Conservation (phyloP, 306 rosid genomes). For the Acacia melanoxylon region DNA sequence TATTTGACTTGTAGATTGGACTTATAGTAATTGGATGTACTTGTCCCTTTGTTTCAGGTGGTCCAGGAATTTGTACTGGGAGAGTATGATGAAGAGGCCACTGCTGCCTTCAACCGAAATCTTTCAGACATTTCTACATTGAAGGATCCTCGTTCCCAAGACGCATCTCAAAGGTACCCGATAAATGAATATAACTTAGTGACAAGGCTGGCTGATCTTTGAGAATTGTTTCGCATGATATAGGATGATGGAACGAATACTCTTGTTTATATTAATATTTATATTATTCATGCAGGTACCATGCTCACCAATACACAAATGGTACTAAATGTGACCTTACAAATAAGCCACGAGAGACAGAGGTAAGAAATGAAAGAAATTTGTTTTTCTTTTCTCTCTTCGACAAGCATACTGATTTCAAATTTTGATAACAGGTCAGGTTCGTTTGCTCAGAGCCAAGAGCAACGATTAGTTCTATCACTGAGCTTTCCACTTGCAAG, state of each 20-base stretch:
- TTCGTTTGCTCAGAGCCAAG: slow-evolving; percentile 90
- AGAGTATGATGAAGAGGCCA: slow-evolving; percentile 78
- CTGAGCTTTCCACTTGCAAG: slow-evolving; percentile 96
- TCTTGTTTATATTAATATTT: slow-evolving; percentile 16
- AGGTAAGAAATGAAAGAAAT: slow-evolving; percentile 51
- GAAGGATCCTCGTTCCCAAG: slow-evolving; percentile 93
- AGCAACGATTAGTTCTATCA: slow-evolving; percentile 82
- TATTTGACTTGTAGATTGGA: slow-evolving; percentile 23
- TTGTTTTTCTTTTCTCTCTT: slow-evolving; percentile 2
- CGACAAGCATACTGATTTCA: slow-evolving; percentile 23
- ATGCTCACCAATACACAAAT: slow-evolving; percentile 87
- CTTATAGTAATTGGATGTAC: slow-evolving; percentile 3
- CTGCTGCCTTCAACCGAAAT: slow-evolving; percentile 73
- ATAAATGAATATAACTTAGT: slow-evolving; percentile 9
- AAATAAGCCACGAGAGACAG: slow-evolving; percentile 84
- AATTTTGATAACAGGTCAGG: slow-evolving; percentile 63
- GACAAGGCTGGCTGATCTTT: neutral
- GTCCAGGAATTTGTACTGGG: slow-evolving; percentile 89
- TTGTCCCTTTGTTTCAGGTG: slow-evolving; percentile 46
- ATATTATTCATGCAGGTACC: slow-evolving; percentile 56
- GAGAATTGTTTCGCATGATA: slow-evolving; percentile 19
- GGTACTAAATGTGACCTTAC: slow-evolving; percentile 94
- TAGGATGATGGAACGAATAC: slow-evolving; percentile 17
- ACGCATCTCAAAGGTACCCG: slow-evolving; percentile 85
- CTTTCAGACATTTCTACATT: slow-evolving; percentile 84